phyloP scores from a whole-genome alignment of 441 rosid genomes.

The Dalechampia spathulata region DNA sequence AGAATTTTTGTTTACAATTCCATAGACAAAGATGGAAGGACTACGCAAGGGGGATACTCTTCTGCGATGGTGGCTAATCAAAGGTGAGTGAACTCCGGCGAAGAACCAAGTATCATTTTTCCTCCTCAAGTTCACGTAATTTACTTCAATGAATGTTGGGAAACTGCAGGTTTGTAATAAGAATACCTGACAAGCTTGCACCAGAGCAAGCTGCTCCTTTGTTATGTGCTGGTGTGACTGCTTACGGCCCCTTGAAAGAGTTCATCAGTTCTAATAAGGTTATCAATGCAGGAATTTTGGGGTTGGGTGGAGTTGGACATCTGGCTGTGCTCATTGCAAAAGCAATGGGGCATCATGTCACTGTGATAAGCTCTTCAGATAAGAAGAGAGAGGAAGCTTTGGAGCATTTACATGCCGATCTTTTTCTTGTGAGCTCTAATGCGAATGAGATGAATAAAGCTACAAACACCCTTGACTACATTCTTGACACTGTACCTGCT shows the following conservation, averaged over 20 bases:
- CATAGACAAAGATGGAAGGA: slow-evolving; percentile 32
- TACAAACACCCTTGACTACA: slow-evolving; percentile 28
- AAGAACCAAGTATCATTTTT: neutral
- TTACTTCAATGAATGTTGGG: neutral
- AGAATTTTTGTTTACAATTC: slow-evolving; percentile 28
- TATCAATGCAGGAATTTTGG: slow-evolving; percentile 31
- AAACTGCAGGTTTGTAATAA: slow-evolving; percentile 32
- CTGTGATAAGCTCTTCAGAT: slow-evolving; percentile 43
- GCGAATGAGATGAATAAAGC: slow-evolving; percentile 29
- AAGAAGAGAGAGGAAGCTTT: slow-evolving; percentile 39
- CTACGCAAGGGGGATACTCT: slow-evolving; percentile 37
- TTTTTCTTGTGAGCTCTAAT: slow-evolving; percentile 32
- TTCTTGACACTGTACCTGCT: slow-evolving; percentile 41
- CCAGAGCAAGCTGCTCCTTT: slow-evolving; percentile 42
- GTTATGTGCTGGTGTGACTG: slow-evolving; percentile 39
- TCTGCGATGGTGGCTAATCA: slow-evolving; percentile 38
- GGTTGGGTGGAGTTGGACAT: slow-evolving; percentile 49
- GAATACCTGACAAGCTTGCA: slow-evolving; percentile 31
- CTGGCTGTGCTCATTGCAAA: slow-evolving; percentile 36
- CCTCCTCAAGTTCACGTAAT: neutral
- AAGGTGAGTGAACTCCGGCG: slow-evolving; percentile 21
- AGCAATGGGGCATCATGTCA: slow-evolving; percentile 46
- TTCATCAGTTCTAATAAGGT: slow-evolving; percentile 13
- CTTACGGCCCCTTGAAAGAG: slow-evolving; percentile 44
- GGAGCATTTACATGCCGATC: slow-evolving; percentile 31